Conservation (phyloP, 768 basidiomycete genomes). For the Lactarius pseudohatsudake region DNA sequence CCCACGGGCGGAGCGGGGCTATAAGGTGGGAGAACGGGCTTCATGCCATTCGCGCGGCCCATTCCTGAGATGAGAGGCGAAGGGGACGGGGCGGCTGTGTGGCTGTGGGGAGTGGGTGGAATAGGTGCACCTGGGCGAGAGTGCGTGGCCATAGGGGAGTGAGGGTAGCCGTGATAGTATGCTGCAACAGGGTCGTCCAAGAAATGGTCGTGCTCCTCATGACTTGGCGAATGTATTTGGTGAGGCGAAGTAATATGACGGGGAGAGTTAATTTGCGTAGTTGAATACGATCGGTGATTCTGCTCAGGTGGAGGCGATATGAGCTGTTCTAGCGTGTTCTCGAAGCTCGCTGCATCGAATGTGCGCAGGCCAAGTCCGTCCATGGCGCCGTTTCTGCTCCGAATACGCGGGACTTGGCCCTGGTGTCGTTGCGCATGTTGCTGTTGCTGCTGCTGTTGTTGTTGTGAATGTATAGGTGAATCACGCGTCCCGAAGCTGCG, state of each 20-base stretch:
- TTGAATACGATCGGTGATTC: conserved; percentile 13
- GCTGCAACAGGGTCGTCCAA: conserved; percentile 58
- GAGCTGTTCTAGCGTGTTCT: conserved; percentile 24
- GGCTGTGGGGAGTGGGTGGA: conserved; percentile 76
- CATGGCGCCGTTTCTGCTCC: conserved; percentile 28
- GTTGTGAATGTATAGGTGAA: conserved; percentile 11
- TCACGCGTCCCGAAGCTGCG: conserved; percentile 12
- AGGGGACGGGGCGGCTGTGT: conserved; percentile 71
- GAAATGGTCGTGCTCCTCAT: conserved; percentile 59
- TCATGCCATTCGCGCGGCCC: conserved; percentile 39
- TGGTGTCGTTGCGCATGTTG: conserved; percentile 2
- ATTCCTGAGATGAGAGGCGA: conserved; percentile 60
- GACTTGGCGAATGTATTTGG: conserved; percentile 36
- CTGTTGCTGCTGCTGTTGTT: conserved; percentile 15
- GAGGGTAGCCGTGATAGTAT: conserved; percentile 60
- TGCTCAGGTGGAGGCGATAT: conserved; percentile 14
- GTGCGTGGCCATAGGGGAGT: conserved; percentile 39
- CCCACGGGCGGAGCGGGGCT: conserved; percentile 60
- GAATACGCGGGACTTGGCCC: conserved; percentile 12
- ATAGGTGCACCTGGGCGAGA: conserved; percentile 70
- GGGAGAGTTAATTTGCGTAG: conserved; percentile 3
- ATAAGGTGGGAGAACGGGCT: conserved; percentile 41
- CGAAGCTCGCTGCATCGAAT: conserved; percentile 26
- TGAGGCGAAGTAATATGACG: conserved; percentile 31
- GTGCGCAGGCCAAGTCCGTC: conserved; percentile 27